Percentiles rank a stretch among this genome's conserved stretches.
These are phyloP conservation scores for Mortierella polycephala DNA, from an alignment of 371 early-diverging fungal genomes.

Conservation along the genomic window DNA sequence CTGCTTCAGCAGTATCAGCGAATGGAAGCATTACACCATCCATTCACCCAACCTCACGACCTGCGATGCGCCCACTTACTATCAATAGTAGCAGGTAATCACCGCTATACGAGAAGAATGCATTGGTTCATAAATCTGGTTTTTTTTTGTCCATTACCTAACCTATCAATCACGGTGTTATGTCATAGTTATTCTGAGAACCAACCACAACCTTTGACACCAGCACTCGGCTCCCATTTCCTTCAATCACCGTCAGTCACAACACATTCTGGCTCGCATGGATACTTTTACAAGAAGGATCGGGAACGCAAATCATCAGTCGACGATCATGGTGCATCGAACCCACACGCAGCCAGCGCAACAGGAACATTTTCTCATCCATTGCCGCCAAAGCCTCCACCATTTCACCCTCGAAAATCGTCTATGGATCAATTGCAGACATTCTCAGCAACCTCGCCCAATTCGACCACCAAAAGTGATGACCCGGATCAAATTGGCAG, in stretches of 20 bases:
- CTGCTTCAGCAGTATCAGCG: conserved; percentile 14
- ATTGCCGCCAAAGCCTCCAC: conserved; percentile 45
- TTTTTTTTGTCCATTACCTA: too few species aligned
- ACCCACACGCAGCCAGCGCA: background rate
- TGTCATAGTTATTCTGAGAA: conserved; percentile 12
- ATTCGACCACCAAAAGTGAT: conserved; percentile 5
- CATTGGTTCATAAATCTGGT: background rate
- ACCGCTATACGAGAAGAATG: too few species aligned
- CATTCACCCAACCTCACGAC: conserved; percentile 19
- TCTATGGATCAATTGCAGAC: conserved; percentile 26
- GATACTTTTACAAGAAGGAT: conserved; percentile 46
- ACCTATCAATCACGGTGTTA: too few species aligned
- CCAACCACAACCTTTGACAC: conserved; percentile 29
- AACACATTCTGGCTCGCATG: conserved; percentile 31
- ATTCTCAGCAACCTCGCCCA: conserved; percentile 3
- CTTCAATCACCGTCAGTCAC: conserved; percentile 47
- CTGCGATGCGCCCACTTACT: conserved; percentile 22
- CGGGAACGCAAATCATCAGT: conserved; percentile 35
- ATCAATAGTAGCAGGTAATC: conserved; percentile 14
- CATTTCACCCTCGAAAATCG: conserved; percentile 33
- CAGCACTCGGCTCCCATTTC: conserved; percentile 31
- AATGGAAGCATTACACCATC: conserved; percentile 24
- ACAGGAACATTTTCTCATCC: conserved; percentile 38
- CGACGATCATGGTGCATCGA: conserved; percentile 27
- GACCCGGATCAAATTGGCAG: conserved; percentile 15